A percentile compares a stretch with the other conserved stretches of the same genome.
These are phyloP conservation scores for Nigrospora sphaerica DNA, from an alignment of 2,329 filamentous ascomycete species.

Conservation along the genomic window DNA sequence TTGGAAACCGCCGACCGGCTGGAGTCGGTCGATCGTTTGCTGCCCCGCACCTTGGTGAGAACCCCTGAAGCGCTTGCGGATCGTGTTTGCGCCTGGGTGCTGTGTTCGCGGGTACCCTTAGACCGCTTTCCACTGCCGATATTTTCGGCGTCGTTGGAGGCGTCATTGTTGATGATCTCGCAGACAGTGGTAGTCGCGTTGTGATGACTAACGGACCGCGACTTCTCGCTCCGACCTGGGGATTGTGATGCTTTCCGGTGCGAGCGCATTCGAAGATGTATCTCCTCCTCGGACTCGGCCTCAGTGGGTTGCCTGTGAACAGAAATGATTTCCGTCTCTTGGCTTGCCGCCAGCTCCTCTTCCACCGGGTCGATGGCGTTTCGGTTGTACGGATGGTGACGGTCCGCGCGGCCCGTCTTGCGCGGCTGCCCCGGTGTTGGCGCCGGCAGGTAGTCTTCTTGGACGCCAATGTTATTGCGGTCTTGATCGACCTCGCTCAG, in stretches of 20 bases:
- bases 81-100: conserved; percentile 35
- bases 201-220: conserved; percentile 67
- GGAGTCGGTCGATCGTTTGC: conserved; percentile 46
- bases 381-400: conserved; percentile 66
- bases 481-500: conserved; percentile 94
- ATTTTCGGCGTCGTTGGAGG: conserved; percentile 66
- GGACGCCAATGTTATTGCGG: conserved; percentile 55
- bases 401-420: conserved; percentile 74
- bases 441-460: conserved; percentile 87
- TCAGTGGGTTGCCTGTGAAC: conserved; percentile 55
- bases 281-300: conserved; percentile 75
- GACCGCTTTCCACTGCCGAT: conserved; percentile 48
- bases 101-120: conserved; percentile 48
- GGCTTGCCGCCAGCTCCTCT: conserved; percentile 42
- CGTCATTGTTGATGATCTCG: conserved; percentile 57
- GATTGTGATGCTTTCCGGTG: conserved; percentile 59
- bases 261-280: conserved; percentile 66
- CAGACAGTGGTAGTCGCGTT: conserved; percentile 66
- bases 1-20: conserved; percentile 32
- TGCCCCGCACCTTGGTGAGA: conserved; percentile 59
- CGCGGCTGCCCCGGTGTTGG: conserved; percentile 93
- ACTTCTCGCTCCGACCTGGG: conserved; percentile 53
- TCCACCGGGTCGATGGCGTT: conserved; percentile 41
- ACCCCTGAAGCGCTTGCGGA: conserved; percentile 46
- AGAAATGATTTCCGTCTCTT: conserved; percentile 54